Evolutionary conservation across 495 filamentous ascomycete genomes (phyloP).

Genomic region (Xylaria venustula): DNA sequence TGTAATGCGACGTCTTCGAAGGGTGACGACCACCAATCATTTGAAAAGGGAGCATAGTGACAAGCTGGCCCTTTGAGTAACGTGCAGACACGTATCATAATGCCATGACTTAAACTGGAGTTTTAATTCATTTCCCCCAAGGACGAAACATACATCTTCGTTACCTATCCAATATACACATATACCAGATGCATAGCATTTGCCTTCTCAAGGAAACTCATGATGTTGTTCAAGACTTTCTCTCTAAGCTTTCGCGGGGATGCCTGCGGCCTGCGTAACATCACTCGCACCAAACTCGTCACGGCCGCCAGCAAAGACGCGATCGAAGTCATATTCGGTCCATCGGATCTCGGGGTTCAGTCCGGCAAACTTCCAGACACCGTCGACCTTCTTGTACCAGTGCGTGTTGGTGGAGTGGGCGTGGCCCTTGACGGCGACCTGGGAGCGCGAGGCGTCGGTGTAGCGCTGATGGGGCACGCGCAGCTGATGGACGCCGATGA

Average conservation of each 20-base stretch:
- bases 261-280: conserved; percentile 18
- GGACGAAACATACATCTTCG: no score
- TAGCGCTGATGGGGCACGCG: conserved; percentile 71
- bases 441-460: conserved; percentile 48
- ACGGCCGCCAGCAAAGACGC: conserved; percentile 46
- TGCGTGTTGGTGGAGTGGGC: conserved; percentile 69
- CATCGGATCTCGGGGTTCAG: conserved; percentile 69
- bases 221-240: no score
- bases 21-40: no score
- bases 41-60: no score
- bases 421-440: conserved; percentile 63
- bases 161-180: no score
- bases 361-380: conserved; percentile 81
- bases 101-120: no score
- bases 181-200: no score
- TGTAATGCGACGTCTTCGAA: no score
- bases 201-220: no score
- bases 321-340: conserved; percentile 68
- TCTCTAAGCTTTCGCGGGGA: conserved; percentile 16
- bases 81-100: no score
- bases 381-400: conserved; percentile 71
- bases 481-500: conserved; percentile 73
- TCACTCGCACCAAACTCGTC: conserved; percentile 37
- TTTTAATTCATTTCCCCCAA: no score
- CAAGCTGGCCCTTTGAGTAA: no score